Evolutionary conservation across 768 basidiomycete species (phyloP).

Genomic region (Agaricus blazei): DNA sequence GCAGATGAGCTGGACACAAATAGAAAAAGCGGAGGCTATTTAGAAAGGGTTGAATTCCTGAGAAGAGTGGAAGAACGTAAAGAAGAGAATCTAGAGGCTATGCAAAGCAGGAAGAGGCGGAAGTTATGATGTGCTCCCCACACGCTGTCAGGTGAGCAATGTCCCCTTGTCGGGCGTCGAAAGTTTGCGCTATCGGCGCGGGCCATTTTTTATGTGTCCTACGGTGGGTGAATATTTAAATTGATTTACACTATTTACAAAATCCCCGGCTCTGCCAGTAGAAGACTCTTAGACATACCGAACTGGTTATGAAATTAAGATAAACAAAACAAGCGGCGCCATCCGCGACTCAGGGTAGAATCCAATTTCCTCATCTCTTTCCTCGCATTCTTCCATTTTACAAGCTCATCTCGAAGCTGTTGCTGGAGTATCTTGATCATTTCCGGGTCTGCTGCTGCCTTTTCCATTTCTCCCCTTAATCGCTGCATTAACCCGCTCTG

Average conservation of each 20-base stretch:
- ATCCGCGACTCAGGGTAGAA: neutral
- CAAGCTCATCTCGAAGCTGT: neutral
- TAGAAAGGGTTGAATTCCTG: constrained; percentile 84
- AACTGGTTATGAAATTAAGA: too few species aligned
- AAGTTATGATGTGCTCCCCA: constrained; percentile 18
- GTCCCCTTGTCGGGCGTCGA: neutral
- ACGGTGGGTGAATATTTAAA: neutral
- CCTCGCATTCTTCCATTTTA: neutral
- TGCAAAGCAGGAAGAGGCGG: constrained; percentile 51
- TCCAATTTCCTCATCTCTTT: neutral
- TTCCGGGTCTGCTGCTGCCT: neutral
- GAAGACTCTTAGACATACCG: too few species aligned
- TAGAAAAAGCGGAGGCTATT: constrained; percentile 69
- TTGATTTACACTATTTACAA: neutral
- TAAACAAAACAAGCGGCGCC: neutral
- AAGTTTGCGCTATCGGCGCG: too few species aligned
- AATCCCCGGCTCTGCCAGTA: too few species aligned
- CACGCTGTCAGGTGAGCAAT: neutral
- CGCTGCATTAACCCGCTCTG: neutral
- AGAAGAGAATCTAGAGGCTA: constrained; percentile 58
- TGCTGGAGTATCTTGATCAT: neutral
- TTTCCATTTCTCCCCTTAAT: neutral
- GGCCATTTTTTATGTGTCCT: too few species aligned
- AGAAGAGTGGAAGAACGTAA: constrained; percentile 68
- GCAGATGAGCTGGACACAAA: constrained; percentile 75